These are phyloP conservation scores for Erysimum cheiri DNA, from an alignment of 441 rosid genomes.

Conservation along the genomic window DNA sequence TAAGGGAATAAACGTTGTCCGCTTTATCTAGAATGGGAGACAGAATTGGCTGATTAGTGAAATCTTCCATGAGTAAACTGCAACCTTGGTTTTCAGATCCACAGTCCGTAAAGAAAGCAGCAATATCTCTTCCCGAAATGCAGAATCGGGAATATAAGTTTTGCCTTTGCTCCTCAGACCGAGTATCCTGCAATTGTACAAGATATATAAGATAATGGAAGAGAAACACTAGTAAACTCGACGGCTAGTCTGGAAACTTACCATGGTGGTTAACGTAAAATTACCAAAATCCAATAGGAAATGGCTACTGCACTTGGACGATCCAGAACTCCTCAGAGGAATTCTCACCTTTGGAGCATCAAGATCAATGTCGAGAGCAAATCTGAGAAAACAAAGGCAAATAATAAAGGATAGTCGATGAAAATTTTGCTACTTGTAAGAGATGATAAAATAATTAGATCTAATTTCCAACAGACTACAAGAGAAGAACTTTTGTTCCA, in stretches of 20 bases:
- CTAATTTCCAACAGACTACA: conserved; percentile 15
- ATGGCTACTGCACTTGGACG: conserved; percentile 74
- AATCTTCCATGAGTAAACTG: conserved; percentile 50
- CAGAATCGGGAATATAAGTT: conserved; percentile 88
- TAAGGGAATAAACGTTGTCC: conserved; percentile 71
- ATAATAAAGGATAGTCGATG: conserved; percentile 22
- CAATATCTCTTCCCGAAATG: conserved; percentile 96
- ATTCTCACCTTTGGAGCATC: conserved; percentile 99
- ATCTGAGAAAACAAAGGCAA: conserved; percentile 59
- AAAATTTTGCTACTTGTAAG: conserved; percentile 19
- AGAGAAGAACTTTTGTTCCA: conserved; percentile 30
- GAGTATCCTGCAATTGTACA: conserved; percentile 68
- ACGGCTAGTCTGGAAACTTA: conserved; percentile 49
- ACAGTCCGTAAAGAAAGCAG: conserved; percentile 88
- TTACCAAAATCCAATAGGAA: conserved; percentile 98
- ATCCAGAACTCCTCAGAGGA: conserved; percentile 75
- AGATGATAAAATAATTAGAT: conserved; percentile 10
- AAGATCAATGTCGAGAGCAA: conserved; percentile 97
- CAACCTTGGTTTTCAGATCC: conserved; percentile 59
- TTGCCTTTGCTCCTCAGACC: conserved; percentile 79
- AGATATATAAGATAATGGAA: conserved; percentile 41
- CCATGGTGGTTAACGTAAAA: conserved; percentile 88
- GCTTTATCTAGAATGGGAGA: conserved; percentile 55
- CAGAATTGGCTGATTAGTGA: conserved; percentile 49
- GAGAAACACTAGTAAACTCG: conserved; percentile 30